Evolutionary conservation across 2,329 filamentous ascomycete species (phyloP).

Genomic region (Epichloe sylvatica): DNA sequence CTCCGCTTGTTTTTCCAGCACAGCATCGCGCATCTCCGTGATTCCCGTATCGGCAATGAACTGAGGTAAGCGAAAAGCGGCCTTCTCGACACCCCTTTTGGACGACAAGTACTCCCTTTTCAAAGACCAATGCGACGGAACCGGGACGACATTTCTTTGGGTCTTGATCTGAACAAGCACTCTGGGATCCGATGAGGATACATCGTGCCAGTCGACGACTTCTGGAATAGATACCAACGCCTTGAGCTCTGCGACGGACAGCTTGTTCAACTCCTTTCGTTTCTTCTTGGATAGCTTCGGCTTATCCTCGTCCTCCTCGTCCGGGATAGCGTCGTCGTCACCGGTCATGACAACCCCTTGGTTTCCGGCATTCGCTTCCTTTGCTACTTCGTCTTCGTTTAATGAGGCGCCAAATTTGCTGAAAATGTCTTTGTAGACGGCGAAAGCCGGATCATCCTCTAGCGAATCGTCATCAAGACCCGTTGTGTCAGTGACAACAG

Average conservation of each 20-base stretch:
- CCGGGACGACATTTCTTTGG: constrained; percentile 87
- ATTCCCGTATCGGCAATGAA: constrained; percentile 98
- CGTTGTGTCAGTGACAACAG: constrained; percentile 30
- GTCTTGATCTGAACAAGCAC: constrained; percentile 90
- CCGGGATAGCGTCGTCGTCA: constrained; percentile 74
- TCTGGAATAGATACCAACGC: constrained; percentile 82
- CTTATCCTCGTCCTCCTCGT: constrained; percentile 57
- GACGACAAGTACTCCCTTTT: constrained; percentile 98
- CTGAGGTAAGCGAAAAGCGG: constrained; percentile 80
- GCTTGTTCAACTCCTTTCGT: constrained; percentile 76
- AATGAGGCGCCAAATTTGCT: constrained; percentile 58
- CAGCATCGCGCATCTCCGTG: constrained; percentile 92
- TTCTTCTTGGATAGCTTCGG: constrained; percentile 87
- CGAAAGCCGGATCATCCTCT: constrained; percentile 63
- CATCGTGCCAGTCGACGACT: constrained; percentile 94
- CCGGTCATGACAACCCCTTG: constrained; percentile 77
- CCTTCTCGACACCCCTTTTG: constrained; percentile 92
- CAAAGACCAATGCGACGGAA: constrained; percentile 85
- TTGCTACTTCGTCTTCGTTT: constrained; percentile 48
- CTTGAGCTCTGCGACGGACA: constrained; percentile 92
- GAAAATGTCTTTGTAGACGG: constrained; percentile 73
- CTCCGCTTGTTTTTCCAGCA: constrained; percentile 88
- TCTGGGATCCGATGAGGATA: constrained; percentile 75
- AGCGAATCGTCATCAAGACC: constrained; percentile 46
- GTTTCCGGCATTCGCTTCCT: constrained; percentile 53